Evolutionary conservation across 225 moss, liverwort and hornwort species (phyloP).

Genomic region (Takakia lepidozioides): DNA sequence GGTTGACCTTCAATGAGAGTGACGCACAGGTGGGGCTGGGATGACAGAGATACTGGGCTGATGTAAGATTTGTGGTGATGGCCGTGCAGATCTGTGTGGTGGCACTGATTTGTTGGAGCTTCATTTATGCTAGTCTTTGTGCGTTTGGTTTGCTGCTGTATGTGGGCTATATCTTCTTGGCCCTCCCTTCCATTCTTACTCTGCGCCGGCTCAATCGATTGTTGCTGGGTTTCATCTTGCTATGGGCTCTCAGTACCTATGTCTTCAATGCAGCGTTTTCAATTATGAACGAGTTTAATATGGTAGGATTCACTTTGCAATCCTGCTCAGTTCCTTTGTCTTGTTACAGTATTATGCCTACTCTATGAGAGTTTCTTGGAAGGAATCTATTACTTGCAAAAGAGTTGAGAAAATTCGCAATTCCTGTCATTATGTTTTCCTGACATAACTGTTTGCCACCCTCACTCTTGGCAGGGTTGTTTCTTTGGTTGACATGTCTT

Average conservation of each 20-base stretch:
- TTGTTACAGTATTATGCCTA: too few relatives aligned
- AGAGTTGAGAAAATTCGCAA: too few relatives aligned
- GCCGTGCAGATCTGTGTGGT: conserved; percentile 27
- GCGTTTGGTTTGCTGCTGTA: conserved; percentile 34
- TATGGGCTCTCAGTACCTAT: conserved; percentile 29
- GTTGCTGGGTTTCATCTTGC: conserved; percentile 30
- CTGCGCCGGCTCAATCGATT: conserved; percentile 28
- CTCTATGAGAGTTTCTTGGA: too few relatives aligned
- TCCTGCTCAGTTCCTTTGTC: neutral
- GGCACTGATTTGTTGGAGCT: conserved; percentile 40
- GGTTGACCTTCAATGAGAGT: too few relatives aligned
- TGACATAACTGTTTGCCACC: too few relatives aligned
- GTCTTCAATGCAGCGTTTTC: conserved; percentile 39
- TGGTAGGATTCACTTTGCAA: conserved; percentile 10
- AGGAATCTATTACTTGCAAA: too few relatives aligned
- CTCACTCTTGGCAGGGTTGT: neutral
- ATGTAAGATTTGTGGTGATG: neutral
- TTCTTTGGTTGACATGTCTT: too few relatives aligned
- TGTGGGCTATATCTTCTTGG: conserved; percentile 35
- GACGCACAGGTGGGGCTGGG: too few relatives aligned
- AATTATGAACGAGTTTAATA: conserved; percentile 20
- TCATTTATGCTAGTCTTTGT: conserved; percentile 29
- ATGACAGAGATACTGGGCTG: neutral
- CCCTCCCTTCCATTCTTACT: conserved; percentile 23
- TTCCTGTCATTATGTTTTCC: too few relatives aligned